These are phyloP conservation scores for Calonectria pseudoturangicola DNA, from an alignment of 2,329 filamentous ascomycete genomes.

Conservation along the genomic window DNA sequence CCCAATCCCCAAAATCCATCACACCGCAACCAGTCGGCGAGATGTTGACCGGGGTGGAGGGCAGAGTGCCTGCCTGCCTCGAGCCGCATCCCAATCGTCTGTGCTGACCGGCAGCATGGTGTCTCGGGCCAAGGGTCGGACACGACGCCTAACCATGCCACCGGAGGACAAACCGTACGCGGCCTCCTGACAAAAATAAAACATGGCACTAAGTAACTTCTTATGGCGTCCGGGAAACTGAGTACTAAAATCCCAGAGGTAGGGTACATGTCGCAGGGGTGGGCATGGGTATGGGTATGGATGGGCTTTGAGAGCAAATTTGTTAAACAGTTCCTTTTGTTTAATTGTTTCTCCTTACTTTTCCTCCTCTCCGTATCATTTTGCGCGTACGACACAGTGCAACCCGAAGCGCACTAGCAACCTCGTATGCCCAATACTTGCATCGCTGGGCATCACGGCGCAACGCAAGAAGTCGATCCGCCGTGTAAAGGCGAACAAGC, in stretches of 20 bases:
- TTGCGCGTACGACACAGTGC: slow-evolving; percentile 27
- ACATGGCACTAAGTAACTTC: slow-evolving; percentile 18
- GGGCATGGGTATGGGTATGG: slow-evolving; percentile 22
- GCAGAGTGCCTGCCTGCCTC: slow-evolving; percentile 10
- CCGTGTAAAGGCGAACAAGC: slow-evolving; percentile 31
- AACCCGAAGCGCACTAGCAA: slow-evolving; percentile 29
- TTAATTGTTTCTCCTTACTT: slow-evolving; percentile 38
- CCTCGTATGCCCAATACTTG: slow-evolving; percentile 11
- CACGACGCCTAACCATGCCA: slow-evolving; percentile 15
- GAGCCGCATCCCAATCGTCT: slow-evolving; percentile 29
- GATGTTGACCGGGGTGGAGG: slow-evolving; percentile 23
- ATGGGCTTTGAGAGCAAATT: slow-evolving; percentile 7
- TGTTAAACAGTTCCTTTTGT: slow-evolving; percentile 21
- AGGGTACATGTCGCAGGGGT: slow-evolving; percentile 27
- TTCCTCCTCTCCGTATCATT: slow-evolving; percentile 34
- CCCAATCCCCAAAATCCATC: slow-evolving; percentile 12
- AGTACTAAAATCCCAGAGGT: slow-evolving; percentile 21
- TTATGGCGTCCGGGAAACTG: slow-evolving; percentile 3
- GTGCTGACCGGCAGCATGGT: slow-evolving; percentile 26
- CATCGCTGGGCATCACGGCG: slow-evolving; percentile 12
- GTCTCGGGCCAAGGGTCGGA: slow-evolving; percentile 34
- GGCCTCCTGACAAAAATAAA: slow-evolving; percentile 28
- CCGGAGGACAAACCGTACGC: slow-evolving; percentile 16
- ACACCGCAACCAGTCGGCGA: slow-evolving; percentile 18
- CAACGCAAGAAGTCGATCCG: slow-evolving; percentile 7